A percentile compares a stretch with the other conserved stretches of the same genome.
Evolutionary conservation across 2,329 filamentous ascomycete genomes (phyloP).

Genomic region (Venturia pyrina): DNA sequence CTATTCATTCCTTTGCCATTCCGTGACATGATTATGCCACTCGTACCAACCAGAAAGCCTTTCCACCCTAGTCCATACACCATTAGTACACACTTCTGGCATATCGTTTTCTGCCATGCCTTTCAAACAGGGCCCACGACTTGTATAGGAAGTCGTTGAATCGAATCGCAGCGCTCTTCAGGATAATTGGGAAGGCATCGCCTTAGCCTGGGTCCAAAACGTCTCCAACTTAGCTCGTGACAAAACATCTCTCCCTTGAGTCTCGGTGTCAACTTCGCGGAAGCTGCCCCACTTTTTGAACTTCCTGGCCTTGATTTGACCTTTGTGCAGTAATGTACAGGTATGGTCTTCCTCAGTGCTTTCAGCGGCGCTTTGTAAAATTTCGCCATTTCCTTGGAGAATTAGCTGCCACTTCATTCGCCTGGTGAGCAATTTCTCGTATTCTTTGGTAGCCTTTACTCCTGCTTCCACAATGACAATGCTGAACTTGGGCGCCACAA

Average conservation of each 20-base stretch:
- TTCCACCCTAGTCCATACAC: not conserved
- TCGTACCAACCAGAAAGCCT: not conserved
- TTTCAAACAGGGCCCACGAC: not conserved
- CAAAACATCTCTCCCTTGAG: conserved; percentile 73
- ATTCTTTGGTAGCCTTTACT: conserved; percentile 74
- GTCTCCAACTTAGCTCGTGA: conserved; percentile 81
- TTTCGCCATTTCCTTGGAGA: conserved; percentile 51
- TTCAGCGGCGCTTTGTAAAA: conserved; percentile 3
- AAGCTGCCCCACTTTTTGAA: conserved; percentile 80
- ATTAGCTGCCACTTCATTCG: conserved; percentile 96
- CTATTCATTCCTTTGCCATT: not conserved
- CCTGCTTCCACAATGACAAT: conserved; percentile 91
- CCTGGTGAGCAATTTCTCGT: conserved; percentile 87
- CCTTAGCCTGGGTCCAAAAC: conserved; percentile 84
- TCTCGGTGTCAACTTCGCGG: conserved; percentile 86
- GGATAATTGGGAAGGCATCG: not conserved
- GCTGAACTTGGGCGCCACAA: conserved; percentile 83
- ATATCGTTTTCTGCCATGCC: not conserved
- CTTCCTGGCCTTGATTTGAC: conserved; percentile 66
- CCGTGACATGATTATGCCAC: not conserved
- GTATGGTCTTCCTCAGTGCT: conserved; percentile 69
- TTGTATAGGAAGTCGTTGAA: not conserved
- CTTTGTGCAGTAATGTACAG: conserved; percentile 81
- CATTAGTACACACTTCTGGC: not conserved
- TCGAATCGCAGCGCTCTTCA: not conserved